Evolutionary conservation across 1,139 yeast genomes (phyloP), one percentile per base, ranked within the genome.

Genomic region (Saccharomycopsis phalli): DNA sequence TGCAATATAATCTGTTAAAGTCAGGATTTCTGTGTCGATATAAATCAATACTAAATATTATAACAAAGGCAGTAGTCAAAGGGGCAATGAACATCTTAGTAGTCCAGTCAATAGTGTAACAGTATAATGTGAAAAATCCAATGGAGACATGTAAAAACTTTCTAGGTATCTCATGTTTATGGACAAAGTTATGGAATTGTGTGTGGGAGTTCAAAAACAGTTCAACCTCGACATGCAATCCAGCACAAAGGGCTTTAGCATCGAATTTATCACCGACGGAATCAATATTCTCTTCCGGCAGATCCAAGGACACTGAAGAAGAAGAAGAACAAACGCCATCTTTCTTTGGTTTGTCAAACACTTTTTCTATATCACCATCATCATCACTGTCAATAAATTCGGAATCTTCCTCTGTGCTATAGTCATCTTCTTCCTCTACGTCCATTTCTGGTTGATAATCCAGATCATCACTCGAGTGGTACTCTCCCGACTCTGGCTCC

Each of bases 161-260:
- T 52, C 98, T 71, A 2, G 95, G 93, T 18, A 91, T 67, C 58
- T 91, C 98, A 56, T 91, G 91, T 53, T 81, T 82, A 30, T 77
- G 70, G 31, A 79, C 59, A 50, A 76, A 75, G 38, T 66, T 66
- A 19, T 73, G 68, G 53, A 76, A 66, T 48, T 55, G 52, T 37
- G 51, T 49, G 44, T 63, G 68, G 1, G 63, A 52, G 1, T 52
- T 47, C 11, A 55, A 36, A 22, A 23, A 26, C 14, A 13, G 31
- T 6, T 20, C 17, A 8, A 30, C 21, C 19, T 29, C 20, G 23
- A 13, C 25, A 22, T 28, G 17, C 5, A 22, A 19, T 16, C 25
- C 30, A 13, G 20, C 14, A 8, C 11, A 14, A 10, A 39, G 19
- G 19, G 8, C 11, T 10, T 35, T 10, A 23, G 20, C n/a, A 18